These are phyloP conservation scores for Dioszegia crocea DNA, from an alignment of 768 basidiomycete genomes.

Conservation along the genomic window DNA sequence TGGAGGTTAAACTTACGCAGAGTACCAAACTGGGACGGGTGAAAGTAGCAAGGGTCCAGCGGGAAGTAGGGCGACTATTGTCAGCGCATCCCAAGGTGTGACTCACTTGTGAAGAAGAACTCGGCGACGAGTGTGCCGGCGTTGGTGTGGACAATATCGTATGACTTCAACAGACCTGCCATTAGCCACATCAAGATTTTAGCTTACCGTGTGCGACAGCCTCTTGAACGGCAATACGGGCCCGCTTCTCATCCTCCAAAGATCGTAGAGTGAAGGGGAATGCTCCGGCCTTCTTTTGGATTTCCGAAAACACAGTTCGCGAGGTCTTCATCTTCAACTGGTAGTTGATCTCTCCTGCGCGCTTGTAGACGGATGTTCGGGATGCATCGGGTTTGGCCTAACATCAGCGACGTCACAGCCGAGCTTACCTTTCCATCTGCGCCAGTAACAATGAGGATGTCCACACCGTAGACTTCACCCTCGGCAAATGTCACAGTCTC, in stretches of 20 bases:
- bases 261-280: slow-evolving; percentile 97
- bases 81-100: neutral
- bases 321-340: slow-evolving; percentile 98
- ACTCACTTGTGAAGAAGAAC: slow-evolving; percentile 79
- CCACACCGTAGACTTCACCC: slow-evolving; percentile 91
- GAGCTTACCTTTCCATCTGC: slow-evolving; percentile 67
- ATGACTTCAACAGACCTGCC: slow-evolving; percentile 71
- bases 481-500: slow-evolving; percentile 83
- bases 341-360: slow-evolving; percentile 69
- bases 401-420: neutral
- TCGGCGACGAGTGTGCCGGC: slow-evolving; percentile 80
- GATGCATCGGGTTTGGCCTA: slow-evolving; percentile 86
- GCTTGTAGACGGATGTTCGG: slow-evolving; percentile 87
- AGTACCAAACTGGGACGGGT: slow-evolving; percentile 87
- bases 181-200: neutral
- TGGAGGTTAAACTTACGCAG: slow-evolving; percentile 53
- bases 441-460: slow-evolving; percentile 69
- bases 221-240: slow-evolving; percentile 90
- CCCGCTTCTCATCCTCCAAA: slow-evolving; percentile 92
- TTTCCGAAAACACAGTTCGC: slow-evolving; percentile 91
- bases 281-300: slow-evolving; percentile 93
- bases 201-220: slow-evolving; percentile 76
- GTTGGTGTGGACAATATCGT: slow-evolving; percentile 89
- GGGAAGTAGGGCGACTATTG: slow-evolving; percentile 71
- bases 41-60: slow-evolving; percentile 83